A percentile compares a stretch with the other conserved stretches of the same genome.
These are phyloP conservation scores for Protoeuglena noctilucae DNA, from an alignment of 139 green algal genomes.

Conservation along the genomic window DNA sequence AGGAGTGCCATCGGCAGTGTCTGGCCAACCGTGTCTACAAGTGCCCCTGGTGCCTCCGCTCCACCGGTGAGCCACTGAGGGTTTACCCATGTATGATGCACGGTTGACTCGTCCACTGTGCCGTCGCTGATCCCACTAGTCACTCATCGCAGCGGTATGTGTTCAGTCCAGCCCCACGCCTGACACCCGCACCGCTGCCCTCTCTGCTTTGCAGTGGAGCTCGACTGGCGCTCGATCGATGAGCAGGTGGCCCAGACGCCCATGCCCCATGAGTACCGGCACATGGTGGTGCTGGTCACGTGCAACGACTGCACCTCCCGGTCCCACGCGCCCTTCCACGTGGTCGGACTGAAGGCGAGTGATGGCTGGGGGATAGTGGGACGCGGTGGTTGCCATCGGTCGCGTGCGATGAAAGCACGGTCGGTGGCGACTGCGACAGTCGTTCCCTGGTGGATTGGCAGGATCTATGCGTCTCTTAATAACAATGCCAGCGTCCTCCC, in stretches of 20 bases:
- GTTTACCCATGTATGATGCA: constrained; percentile 19
- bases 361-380: no score
- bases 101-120: no score
- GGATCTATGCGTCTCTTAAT: no score
- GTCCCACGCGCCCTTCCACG: constrained; percentile 34
- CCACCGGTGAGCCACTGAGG: constrained; percentile 25
- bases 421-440: no score
- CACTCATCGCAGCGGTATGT: no score
- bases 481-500: no score
- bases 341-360: constrained; percentile 56
- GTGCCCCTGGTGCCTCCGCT: background rate
- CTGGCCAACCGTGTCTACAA: background rate
- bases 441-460: no score
- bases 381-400: no score
- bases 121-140: no score
- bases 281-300: constrained; percentile 26
- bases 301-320: constrained; percentile 57
- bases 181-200: constrained; percentile 26
- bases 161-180: constrained; percentile 34
- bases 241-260: constrained; percentile 29
- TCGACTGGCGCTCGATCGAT: constrained; percentile 25
- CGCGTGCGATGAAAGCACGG: no score
- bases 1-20: constrained; percentile 20
- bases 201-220: constrained; percentile 33
- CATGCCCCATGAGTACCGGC: constrained; percentile 45